phyloP scores from a whole-genome alignment of 176 grass and related monocot species.

The Rhynchospora pubera region DNA sequence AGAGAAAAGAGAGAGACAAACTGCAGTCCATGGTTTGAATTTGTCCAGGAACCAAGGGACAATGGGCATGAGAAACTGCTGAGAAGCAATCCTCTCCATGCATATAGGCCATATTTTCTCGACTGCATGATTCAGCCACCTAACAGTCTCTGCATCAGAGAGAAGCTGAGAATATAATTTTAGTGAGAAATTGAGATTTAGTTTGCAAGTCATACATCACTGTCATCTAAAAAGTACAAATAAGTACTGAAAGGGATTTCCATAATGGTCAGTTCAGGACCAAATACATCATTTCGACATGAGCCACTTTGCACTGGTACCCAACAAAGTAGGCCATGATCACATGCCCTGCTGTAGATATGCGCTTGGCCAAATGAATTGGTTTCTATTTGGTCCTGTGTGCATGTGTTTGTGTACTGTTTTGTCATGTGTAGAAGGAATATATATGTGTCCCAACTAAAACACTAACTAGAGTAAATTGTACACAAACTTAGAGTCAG shows the following conservation, averaged over 20 bases:
- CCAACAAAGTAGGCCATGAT: neutral
- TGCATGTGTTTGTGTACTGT: neutral
- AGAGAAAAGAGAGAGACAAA: conserved; percentile 3
- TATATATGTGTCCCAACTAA: neutral
- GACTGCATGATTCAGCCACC: conserved; percentile 91
- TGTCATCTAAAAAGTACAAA: neutral
- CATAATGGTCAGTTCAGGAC: neutral
- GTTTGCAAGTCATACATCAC: neutral
- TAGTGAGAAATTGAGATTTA: neutral
- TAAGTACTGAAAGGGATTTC: neutral
- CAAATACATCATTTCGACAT: neutral
- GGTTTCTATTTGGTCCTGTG: neutral
- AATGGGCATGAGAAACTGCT: conserved; percentile 90
- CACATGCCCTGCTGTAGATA: neutral
- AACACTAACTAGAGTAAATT: neutral
- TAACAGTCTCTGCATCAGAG: conserved; percentile 92
- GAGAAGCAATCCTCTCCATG: conserved; percentile 80
- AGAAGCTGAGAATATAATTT: conserved; percentile 49
- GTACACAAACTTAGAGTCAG: neutral
- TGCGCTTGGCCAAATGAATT: neutral
- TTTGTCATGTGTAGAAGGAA: neutral
- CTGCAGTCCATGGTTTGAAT: conserved; percentile 95
- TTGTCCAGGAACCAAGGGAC: conserved; percentile 96
- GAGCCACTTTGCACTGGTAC: neutral
- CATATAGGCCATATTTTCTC: conserved; percentile 96